Base-by-base conservation (phyloP, 345 rosid species). In the Populus deltoides region DNA sequence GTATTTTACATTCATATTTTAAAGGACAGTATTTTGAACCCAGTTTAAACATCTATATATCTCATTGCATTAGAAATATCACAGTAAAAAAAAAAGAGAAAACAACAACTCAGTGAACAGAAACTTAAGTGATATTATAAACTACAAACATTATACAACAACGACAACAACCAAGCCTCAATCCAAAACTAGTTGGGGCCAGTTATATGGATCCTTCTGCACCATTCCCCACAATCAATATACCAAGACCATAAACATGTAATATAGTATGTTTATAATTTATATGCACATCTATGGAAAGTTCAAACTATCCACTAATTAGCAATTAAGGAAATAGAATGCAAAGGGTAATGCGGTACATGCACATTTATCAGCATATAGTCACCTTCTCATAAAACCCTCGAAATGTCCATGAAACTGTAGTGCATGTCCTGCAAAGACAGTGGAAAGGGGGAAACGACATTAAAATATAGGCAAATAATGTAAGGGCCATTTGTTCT, bases 371-470 rank as follows among this genome's bases (percentile, higher is more conserved):
- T 51, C 49, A 80, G 12, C 45, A 27, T n/a, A 49, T 78, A 75
- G 72, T 82, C 59, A 88, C 95, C 95, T 91, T 91, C 90, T 91
- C 93, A 83, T 91, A 91, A 75, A 91, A 91, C 70, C 88, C 88
- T 35, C 93, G 88, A 79, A 91, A 91, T 68, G 93, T 91, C 95
- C 95, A 91, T 10, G 93, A 90, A 71, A 91, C 93, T 8, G 93
- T 91, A 13, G 93, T 91, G 76, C 95, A 91, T 63, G 95, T 91
- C 84, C 93, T 91, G 89, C 24, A 36, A 35, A 68, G 31, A 61
- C 47, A 73, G 74, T 11, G 63, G 31, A 12, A 27, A 66, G 36
- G 0, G 20, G 20, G 3, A 1, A 38, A 62, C 18, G 35, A 25
- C 7, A 27, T 25, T 17, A 31, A 70, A 29, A 45, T 27, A 57